Percentiles rank a stretch among this genome's conserved stretches.
Conservation (phyloP, 2,329 filamentous ascomycete genomes). For the Metarhizium rileyi region DNA sequence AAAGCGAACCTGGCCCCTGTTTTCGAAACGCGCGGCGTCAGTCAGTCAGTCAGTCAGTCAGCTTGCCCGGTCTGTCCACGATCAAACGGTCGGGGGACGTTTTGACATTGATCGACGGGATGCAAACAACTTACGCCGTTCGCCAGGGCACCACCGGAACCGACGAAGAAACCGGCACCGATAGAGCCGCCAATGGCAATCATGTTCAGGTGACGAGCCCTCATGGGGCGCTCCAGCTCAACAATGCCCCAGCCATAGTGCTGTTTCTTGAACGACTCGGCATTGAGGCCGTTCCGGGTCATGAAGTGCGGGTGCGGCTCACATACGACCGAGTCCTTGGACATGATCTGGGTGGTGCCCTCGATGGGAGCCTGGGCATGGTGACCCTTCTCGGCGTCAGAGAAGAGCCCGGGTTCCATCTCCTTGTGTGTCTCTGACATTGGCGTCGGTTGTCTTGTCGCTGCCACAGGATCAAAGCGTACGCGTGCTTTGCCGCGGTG, state of each 20-base stretch:
- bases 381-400: background rate
- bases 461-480: too few relatives aligned
- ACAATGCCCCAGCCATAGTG: conserved; percentile 20
- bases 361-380: background rate
- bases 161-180: conserved; percentile 54
- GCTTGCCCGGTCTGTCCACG: conserved; percentile 21
- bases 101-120: conserved; percentile 43
- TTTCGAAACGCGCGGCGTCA: too few relatives aligned
- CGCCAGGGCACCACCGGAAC: conserved; percentile 43
- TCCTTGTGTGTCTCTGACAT: background rate
- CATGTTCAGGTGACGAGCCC: conserved; percentile 51
- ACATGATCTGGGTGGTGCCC: background rate
- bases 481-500: background rate
- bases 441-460: background rate
- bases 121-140: conserved; percentile 37
- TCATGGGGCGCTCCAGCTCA: conserved; percentile 38
- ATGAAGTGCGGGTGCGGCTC: conserved; percentile 13
- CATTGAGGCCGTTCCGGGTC: conserved; percentile 26
- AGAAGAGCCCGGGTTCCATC: background rate
- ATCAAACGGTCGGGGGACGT: conserved; percentile 9
- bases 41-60: too few relatives aligned
- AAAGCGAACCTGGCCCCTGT: conserved; percentile 7
- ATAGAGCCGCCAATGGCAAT: conserved; percentile 54
- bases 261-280: conserved; percentile 25
- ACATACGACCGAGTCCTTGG: background rate